Evolutionary conservation across 768 basidiomycete species (phyloP), one percentile per base, ranked within the genome.

Genomic region (Inosperma sp.): DNA sequence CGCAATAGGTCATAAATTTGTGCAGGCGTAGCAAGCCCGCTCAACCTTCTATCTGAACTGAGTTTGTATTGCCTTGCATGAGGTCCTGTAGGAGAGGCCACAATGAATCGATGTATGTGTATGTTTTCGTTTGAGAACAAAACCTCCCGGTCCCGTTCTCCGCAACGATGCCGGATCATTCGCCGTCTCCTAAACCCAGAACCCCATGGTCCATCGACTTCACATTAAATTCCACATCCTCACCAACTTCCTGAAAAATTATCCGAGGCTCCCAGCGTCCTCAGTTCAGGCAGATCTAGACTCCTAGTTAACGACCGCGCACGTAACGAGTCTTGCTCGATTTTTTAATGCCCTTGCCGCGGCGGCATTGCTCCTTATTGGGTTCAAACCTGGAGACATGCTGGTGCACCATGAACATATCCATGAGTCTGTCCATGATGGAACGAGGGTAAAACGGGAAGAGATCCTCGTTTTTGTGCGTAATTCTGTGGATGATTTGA

Each of bases 371-470:
- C 75, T 96, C 4, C 93, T 93, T 78, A 93, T 89, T 0, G 93
- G 93, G 0, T 94, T 86, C 65, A 93, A 88, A 52, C 64, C 73
- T 0, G 82, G 82, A 9, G 94, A 98, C 62, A 78, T 79, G 39
- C 66, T 96, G 35, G 68, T 95, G 12, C 84, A 83, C 59, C 93
- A 98, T 63, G 89, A 88, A 56, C 80, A 88, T 57, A 85, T 95
- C 40, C 94, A 96, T 62, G 93, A 93, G 0, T 86, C 83, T 1
- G 90, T 93, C 10, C 90, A 93, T 65, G 93, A 96, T 58, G 93
- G 94, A 7, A 78, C 93, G 67, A 77, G 87, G n/a, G 68, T 77
- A 17, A 49, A 50, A 10, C 41, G 62, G 3, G 61, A 65, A 25
- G 60, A 71, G 4, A 64, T 70, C 22, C 64, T 73, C 43, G 42